These are phyloP conservation scores for Xylariaceae sp. DNA, from an alignment of 2,329 filamentous ascomycete genomes.

Conservation along the genomic window DNA sequence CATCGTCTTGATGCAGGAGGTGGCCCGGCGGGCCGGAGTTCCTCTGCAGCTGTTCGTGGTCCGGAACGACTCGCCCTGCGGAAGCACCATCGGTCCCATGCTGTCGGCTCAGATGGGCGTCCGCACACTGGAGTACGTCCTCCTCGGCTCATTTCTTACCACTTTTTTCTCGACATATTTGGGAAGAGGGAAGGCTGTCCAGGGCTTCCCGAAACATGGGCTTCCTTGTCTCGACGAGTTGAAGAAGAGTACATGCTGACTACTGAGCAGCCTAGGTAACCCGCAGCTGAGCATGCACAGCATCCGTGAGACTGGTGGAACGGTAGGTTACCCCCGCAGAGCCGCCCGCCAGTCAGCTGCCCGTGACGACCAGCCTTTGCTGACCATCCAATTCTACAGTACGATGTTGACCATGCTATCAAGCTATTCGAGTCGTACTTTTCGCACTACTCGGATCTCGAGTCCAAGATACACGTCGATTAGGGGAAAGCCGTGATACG, in stretches of 20 bases:
- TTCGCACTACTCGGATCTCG: slow-evolving; percentile 71
- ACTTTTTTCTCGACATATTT: too few species aligned
- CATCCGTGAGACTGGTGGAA: slow-evolving; percentile 86
- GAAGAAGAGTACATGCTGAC: too few species aligned
- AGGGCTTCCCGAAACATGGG: too few species aligned
- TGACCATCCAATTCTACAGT: too few species aligned
- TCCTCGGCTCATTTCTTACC: too few species aligned
- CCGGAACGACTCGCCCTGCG: slow-evolving; percentile 88
- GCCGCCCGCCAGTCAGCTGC: too few species aligned
- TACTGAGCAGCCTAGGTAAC: slow-evolving; percentile 84
- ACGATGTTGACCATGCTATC: slow-evolving; percentile 81
- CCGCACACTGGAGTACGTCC: slow-evolving; percentile 86
- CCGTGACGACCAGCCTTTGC: too few species aligned
- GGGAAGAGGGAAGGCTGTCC: too few species aligned
- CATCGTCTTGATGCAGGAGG: slow-evolving; percentile 86
- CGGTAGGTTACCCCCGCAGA: too few species aligned
- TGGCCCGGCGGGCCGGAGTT: slow-evolving; percentile 65
- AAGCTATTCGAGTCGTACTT: slow-evolving; percentile 86
- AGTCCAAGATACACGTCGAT: slow-evolving; percentile 78
- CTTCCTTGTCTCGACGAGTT: too few species aligned
- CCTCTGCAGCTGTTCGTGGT: slow-evolving; percentile 95
- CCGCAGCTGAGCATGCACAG: slow-evolving; percentile 95
- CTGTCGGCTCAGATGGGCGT: slow-evolving; percentile 78
- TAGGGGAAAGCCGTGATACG: too few species aligned
- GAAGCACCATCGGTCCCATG: slow-evolving; percentile 97